Conservation (phyloP, 345 rosid genomes). For the Pistacia integerrima region DNA sequence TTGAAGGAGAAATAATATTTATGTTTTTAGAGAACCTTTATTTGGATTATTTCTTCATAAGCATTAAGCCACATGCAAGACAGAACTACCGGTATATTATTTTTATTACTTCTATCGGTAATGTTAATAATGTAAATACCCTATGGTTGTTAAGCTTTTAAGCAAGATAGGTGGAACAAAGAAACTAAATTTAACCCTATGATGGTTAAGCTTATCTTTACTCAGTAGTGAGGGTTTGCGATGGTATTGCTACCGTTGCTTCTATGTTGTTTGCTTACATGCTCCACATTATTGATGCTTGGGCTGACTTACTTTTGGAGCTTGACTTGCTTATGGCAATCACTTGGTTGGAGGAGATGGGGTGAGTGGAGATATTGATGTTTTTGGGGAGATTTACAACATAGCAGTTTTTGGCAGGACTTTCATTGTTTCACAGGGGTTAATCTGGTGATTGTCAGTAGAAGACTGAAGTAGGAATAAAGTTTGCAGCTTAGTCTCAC, state of each 20-base stretch:
- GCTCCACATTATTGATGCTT: not conserved
- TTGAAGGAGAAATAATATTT: too few species aligned
- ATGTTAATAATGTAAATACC: too few species aligned
- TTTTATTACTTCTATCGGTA: too few species aligned
- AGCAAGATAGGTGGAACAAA: too few species aligned
- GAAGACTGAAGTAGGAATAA: not conserved
- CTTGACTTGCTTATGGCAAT: not conserved
- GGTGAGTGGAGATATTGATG: conserved; percentile 2
- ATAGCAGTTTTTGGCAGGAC: not conserved
- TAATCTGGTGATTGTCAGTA: not conserved
- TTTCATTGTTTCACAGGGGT: not conserved
- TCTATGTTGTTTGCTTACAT: not conserved
- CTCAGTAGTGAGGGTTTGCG: not conserved
- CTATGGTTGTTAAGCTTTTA: too few species aligned
- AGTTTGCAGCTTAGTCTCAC: not conserved
- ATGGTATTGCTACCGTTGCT: not conserved
- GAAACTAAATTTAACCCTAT: too few species aligned
- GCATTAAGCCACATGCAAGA: too few species aligned
- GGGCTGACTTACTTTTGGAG: not conserved
- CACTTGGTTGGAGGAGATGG: not conserved
- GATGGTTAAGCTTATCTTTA: not conserved
- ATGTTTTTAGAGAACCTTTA: too few species aligned
- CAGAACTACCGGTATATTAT: too few species aligned
- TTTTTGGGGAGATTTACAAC: not conserved
- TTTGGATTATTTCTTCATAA: too few species aligned